These are phyloP conservation scores for Fusarium heterosporum DNA, from an alignment of 2,329 filamentous ascomycete genomes.

Conservation along the genomic window DNA sequence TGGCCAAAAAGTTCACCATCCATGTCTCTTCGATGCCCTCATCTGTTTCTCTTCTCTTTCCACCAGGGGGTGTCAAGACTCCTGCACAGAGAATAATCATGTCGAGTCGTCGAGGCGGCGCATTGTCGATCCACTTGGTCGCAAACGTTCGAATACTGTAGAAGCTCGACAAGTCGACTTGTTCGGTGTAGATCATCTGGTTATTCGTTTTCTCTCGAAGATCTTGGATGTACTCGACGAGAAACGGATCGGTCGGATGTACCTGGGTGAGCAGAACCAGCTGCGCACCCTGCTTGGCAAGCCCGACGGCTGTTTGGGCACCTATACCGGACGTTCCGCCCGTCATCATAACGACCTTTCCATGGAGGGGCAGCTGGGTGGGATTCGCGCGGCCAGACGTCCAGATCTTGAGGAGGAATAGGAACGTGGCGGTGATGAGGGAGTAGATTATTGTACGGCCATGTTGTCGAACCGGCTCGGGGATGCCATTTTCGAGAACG, in stretches of 20 bases:
- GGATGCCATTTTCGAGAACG: conserved; percentile 61
- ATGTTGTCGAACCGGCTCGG: conserved; percentile 60
- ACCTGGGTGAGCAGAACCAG: conserved; percentile 89
- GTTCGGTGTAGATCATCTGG: conserved; percentile 92
- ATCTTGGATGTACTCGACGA: conserved; percentile 93
- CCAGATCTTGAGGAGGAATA: conserved; percentile 74
- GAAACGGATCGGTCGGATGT: conserved; percentile 83
- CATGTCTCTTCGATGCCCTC: conserved; percentile 91
- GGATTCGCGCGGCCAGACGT: conserved; percentile 79
- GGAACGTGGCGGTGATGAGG: conserved; percentile 51
- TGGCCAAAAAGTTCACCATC: conserved; percentile 95
- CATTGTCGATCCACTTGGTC: conserved; percentile 97
- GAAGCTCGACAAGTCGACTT: conserved; percentile 89
- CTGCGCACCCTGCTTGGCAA: conserved; percentile 88
- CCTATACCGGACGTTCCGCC: conserved; percentile 96
- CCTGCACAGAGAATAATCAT: conserved; percentile 91
- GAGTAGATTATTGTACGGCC: conserved; percentile 58
- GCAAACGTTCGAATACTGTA: conserved; percentile 93
- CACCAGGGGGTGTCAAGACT: conserved; percentile 76
- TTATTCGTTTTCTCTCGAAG: conserved; percentile 81
- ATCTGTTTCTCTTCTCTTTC: conserved; percentile 68
- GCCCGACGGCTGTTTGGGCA: conserved; percentile 76
- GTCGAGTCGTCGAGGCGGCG: conserved; percentile 87
- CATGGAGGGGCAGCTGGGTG: conserved; percentile 87
- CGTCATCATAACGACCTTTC: conserved; percentile 92